Evolutionary conservation across 495 filamentous ascomycete genomes (phyloP), one percentile per base, ranked within the genome.

Genomic region (Hypoxylon trugodes): DNA sequence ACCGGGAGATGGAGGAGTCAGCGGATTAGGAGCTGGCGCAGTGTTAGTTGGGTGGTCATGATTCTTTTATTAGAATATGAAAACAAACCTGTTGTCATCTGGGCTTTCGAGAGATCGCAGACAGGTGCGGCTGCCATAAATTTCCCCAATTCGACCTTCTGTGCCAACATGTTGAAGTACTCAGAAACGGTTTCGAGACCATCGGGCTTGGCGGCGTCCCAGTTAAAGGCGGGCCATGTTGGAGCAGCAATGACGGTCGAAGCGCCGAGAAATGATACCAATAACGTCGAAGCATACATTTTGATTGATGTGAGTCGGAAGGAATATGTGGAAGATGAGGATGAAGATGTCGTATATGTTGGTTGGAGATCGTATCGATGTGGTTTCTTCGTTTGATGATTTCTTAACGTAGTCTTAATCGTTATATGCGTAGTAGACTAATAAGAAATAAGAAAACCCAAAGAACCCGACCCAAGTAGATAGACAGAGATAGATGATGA

Each of bases 1-100:
- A 47, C 86, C 89, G 6, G 79, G 59, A 13, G 80, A 75, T 10
- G 86, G 84, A 33, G 81, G 51, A 6, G 87, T 85, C 5, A 95
- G 80, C 36, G 79, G 74, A 24, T 66, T 62, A 37, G 78, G 69
- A 16, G 67, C 77, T 81, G 53, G 40, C 13, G 25, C n/a, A 2
- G 36, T 54, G 63, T 76, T 69, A 73, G 68, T 61, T 33, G 15
- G 8, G 49, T 30, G 45, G 32, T 26, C 28, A 16, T 52, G 10
- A 6, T 6, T n/a, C 3, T 37, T 24, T 18, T 38, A 16, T 24
- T n/a, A 16, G 47, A n/a, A 18, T 38, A 19, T 59, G 24, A 41
- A 30, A 13, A 69, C 78, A 47, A 77, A 83, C 80, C 68, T 36
- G 67, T 57, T 26, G 82, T 79, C 54, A 85, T 68, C 21, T 68